These are phyloP conservation scores for Setaria italica DNA, from an alignment of 202 grass and related monocot species.

Conservation along the genomic window DNA sequence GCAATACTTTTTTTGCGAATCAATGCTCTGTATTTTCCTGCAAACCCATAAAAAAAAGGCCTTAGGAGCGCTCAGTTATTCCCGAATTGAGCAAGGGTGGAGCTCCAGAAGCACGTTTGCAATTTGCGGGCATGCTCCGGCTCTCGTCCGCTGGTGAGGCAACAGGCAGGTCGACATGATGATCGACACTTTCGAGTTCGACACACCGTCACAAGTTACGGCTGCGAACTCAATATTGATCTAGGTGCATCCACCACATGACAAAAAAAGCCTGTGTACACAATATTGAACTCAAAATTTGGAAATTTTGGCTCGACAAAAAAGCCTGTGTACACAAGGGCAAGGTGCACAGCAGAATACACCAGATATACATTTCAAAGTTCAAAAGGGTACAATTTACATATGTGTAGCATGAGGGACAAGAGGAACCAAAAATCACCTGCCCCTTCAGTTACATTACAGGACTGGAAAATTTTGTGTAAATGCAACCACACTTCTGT, in stretches of 20 bases:
- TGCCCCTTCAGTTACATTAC: conserved; percentile 47
- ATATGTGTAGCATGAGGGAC: conserved; percentile 29
- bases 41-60: background rate
- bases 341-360: conserved; percentile 12
- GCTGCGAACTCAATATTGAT: background rate
- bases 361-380: conserved; percentile 19
- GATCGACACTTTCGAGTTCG: too few species aligned
- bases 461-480: conserved; percentile 20
- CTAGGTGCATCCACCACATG: background rate
- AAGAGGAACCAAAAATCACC: conserved; percentile 48
- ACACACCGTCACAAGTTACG: too few species aligned
- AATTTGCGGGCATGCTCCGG: background rate
- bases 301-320: background rate
- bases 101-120: conserved; percentile 1
- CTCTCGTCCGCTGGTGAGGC: background rate
- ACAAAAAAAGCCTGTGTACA: background rate
- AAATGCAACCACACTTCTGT: background rate
- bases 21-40: conserved; percentile 16
- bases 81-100: background rate
- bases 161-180: background rate
- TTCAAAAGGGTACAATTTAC: conserved; percentile 45
- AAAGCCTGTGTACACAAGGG: conserved; percentile 2
- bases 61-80: background rate
- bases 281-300: background rate
- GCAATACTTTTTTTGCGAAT: background rate